Percentiles rank a stretch among this genome's conserved stretches.
These are phyloP conservation scores for Psidium friedrichsthalianum DNA, from an alignment of 345 rosid genomes.

Conservation along the genomic window DNA sequence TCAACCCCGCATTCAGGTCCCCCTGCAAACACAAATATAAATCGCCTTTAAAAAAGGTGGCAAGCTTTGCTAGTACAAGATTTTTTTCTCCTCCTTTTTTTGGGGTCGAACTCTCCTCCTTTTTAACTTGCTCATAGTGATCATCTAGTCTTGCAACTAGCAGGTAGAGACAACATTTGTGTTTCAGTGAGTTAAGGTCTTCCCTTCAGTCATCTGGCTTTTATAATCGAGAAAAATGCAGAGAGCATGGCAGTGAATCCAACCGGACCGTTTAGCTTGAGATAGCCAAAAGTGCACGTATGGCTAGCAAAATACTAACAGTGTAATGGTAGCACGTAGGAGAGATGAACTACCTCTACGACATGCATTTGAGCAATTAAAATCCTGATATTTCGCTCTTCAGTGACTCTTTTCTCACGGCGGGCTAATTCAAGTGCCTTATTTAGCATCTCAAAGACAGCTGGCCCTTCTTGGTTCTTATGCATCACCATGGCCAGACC, in stretches of 20 bases:
- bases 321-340: neutral
- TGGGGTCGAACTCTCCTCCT: neutral
- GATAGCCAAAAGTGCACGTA: neutral
- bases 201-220: neutral
- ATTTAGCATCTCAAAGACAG: slow-evolving; percentile 72
- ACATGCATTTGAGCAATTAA: slow-evolving; percentile 85
- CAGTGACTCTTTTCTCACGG: slow-evolving; percentile 44
- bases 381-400: slow-evolving; percentile 77
- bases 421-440: slow-evolving; percentile 57
- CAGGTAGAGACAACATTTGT: neutral
- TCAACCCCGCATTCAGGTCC: slow-evolving; percentile 56
- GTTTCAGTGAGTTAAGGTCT: neutral
- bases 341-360: slow-evolving; percentile 38
- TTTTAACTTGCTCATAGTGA: neutral
- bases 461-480: slow-evolving; percentile 61
- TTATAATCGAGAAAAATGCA: neutral
- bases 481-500: slow-evolving; percentile 94
- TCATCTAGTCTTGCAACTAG: neutral
- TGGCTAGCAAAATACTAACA: neutral
- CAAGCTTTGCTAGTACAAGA: neutral
- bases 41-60: neutral
- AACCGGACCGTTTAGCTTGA: neutral
- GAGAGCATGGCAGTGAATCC: neutral
- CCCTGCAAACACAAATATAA: slow-evolving; percentile 36
- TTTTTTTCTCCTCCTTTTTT: neutral